A percentile compares a stretch with the other conserved stretches of the same genome.
phyloP scores from a whole-genome alignment of 352 stramenopile genomes.

The Phytophthora nicotianae region DNA sequence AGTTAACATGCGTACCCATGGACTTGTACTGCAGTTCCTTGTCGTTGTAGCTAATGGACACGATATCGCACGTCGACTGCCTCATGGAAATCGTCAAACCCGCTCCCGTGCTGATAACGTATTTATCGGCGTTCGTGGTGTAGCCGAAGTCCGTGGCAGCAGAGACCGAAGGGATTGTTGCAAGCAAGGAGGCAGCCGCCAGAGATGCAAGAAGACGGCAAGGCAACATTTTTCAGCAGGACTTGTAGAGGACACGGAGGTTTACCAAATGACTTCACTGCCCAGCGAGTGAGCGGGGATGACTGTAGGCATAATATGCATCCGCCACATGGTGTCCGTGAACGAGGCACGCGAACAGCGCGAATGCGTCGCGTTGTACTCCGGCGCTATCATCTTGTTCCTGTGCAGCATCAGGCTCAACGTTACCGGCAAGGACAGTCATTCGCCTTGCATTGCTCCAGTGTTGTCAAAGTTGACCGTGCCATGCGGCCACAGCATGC shows the following conservation, averaged over 20 bases:
- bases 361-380: slow-evolving; percentile 15
- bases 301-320: slow-evolving; percentile 2
- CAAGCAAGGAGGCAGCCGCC: slow-evolving; percentile 13
- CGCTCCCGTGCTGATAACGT: slow-evolving; percentile 38
- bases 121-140: slow-evolving; percentile 38
- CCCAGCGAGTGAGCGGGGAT: not conserved
- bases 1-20: slow-evolving; percentile 50
- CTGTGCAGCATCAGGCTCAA: slow-evolving; percentile 25
- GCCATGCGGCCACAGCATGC: no score
- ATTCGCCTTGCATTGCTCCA: no score
- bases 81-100: slow-evolving; percentile 43
- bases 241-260: slow-evolving; percentile 1
- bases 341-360: slow-evolving; percentile 20
- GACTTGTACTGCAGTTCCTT: slow-evolving; percentile 53
- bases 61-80: slow-evolving; percentile 47
- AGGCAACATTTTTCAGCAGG: slow-evolving; percentile 14
- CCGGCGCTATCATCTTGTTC: slow-evolving; percentile 10
- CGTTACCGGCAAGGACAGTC: not conserved
- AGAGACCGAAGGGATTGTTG: slow-evolving; percentile 6
- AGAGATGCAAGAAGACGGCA: slow-evolving; percentile 20
- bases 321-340: slow-evolving; percentile 21
- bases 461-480: not conserved
- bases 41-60: slow-evolving; percentile 43
- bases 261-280: slow-evolving; percentile 18
- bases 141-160: slow-evolving; percentile 40